Evolutionary conservation across 371 early-diverging fungal genomes (phyloP).

Genomic region (Zychaea mexicana): DNA sequence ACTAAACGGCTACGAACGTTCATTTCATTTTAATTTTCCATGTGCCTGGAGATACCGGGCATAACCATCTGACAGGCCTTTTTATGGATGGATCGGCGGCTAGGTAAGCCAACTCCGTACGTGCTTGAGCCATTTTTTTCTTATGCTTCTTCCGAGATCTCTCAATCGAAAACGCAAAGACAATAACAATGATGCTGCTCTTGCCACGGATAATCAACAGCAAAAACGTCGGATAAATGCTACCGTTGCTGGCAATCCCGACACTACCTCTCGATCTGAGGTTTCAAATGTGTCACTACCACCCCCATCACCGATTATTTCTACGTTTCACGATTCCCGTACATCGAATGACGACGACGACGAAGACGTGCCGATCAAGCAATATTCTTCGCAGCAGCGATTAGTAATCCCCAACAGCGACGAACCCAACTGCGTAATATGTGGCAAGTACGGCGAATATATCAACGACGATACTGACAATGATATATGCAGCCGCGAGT

Average conservation of each 20-base stretch:
- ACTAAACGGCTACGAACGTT: too few species aligned
- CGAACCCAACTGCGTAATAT: conserved; percentile 50
- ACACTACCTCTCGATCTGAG: too few species aligned
- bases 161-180: neutral
- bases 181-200: neutral
- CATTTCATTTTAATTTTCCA: too few species aligned
- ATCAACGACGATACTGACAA: conserved; percentile 49
- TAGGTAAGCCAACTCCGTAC: too few species aligned
- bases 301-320: neutral
- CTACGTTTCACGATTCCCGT: neutral
- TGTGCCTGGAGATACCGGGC: too few species aligned
- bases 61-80: too few species aligned
- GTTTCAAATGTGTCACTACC: too few species aligned
- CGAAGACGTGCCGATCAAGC: conserved; percentile 11
- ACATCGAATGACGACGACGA: neutral
- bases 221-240: too few species aligned
- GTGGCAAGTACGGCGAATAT: conserved; percentile 61
- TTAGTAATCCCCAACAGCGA: conserved; percentile 22
- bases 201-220: neutral
- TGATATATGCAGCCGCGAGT: conserved; percentile 53
- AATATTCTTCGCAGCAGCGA: conserved; percentile 38
- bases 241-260: too few species aligned
- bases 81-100: too few species aligned
- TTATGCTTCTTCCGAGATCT: neutral
- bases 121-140: too few species aligned